Percentiles rank a stretch among this genome's conserved stretches.
These are phyloP conservation scores for Pelargonium fulgidum DNA, from an alignment of 441 rosid genomes.

Conservation along the genomic window DNA sequence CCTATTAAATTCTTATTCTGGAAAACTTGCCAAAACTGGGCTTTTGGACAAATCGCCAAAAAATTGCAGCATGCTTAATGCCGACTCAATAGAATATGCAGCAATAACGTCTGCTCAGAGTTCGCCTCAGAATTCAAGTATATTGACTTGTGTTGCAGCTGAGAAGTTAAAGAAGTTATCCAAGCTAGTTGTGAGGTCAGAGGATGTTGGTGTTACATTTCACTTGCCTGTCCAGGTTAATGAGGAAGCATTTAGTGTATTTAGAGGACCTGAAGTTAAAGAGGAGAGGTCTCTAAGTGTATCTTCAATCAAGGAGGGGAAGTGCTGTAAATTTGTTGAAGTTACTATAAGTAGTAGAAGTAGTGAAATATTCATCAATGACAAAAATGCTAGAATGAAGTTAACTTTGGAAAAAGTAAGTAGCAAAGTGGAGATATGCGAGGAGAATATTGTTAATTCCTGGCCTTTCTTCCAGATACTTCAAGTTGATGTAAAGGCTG, in stretches of 20 bases:
- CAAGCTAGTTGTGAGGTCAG: conserved; percentile 41
- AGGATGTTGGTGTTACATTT: conserved; percentile 49
- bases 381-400: conserved; percentile 45
- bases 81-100: conserved; percentile 25
- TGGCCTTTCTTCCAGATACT: conserved; percentile 63
- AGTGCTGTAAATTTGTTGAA: conserved; percentile 41
- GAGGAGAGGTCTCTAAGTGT: conserved; percentile 27
- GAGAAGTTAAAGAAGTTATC: conserved; percentile 25
- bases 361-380: conserved; percentile 39
- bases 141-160: conserved; percentile 25
- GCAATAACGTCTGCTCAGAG: conserved; percentile 25
- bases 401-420: conserved; percentile 44
- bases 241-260: conserved; percentile 28
- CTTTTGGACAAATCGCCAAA: conserved; percentile 23
- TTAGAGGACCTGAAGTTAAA: conserved; percentile 32
- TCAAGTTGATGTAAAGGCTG: conserved; percentile 42
- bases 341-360: conserved; percentile 42
- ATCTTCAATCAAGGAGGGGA: conserved; percentile 28
- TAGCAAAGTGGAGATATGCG: conserved; percentile 36
- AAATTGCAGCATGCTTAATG: conserved; percentile 22
- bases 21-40: conserved; percentile 32
- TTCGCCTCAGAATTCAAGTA: conserved; percentile 25
- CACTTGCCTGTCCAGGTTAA: conserved; percentile 45
- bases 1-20: conserved; percentile 33
- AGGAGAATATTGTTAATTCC: conserved; percentile 35